Conservation (phyloP, 768 basidiomycete genomes). For the Rhizopogon rudus region DNA sequence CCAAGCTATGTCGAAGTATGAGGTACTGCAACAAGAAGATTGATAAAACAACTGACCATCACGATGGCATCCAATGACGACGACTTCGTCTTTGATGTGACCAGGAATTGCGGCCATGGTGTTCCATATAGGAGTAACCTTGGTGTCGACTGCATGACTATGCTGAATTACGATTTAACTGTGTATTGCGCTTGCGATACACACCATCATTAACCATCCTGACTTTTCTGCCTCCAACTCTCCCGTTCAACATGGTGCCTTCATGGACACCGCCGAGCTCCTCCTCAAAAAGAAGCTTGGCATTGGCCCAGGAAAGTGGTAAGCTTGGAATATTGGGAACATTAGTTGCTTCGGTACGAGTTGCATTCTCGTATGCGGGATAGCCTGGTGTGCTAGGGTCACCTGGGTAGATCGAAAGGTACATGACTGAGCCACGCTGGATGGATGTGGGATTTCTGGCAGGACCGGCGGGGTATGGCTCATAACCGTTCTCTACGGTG, state of each 20-base stretch:
- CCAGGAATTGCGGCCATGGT: constrained; percentile 81
- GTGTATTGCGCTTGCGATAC: neutral
- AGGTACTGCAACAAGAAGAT: neutral
- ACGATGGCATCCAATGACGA: constrained; percentile 84
- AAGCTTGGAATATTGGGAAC: constrained; percentile 78
- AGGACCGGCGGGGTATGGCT: constrained; percentile 73
- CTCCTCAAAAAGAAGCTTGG: constrained; percentile 54
- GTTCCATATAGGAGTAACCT: constrained; percentile 90
- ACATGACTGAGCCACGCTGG: constrained; percentile 82
- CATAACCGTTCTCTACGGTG: constrained; percentile 70
- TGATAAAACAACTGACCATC: constrained; percentile 51
- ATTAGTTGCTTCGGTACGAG: constrained; percentile 54
- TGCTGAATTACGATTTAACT: neutral
- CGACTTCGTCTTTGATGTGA: constrained; percentile 76
- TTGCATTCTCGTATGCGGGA: constrained; percentile 81
- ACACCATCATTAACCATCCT: constrained; percentile 54
- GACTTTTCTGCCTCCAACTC: constrained; percentile 41
- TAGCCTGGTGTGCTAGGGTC: constrained; percentile 86
- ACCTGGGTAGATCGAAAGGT: constrained; percentile 59
- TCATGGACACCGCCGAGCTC: constrained; percentile 41
- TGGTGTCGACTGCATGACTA: constrained; percentile 52
- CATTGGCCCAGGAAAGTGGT: constrained; percentile 89
- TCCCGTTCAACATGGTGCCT: constrained; percentile 41
- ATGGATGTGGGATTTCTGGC: constrained; percentile 83
- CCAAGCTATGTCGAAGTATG: constrained; percentile 15